Evolutionary conservation across 768 basidiomycete genomes (phyloP), one percentile per base, ranked within the genome.

Genomic region (Roridomyces roridus): DNA sequence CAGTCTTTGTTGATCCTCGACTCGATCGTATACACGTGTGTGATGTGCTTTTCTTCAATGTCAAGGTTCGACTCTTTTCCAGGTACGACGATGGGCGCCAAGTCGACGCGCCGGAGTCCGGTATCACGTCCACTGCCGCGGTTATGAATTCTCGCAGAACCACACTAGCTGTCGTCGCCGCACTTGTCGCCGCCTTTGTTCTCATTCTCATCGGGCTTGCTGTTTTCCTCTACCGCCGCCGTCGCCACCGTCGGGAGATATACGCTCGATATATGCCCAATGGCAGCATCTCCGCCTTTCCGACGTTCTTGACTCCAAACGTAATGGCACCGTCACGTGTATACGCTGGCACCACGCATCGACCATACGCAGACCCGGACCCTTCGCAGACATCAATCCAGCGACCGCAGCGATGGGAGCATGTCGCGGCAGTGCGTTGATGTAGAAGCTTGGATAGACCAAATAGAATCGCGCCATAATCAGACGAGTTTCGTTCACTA

Each of bases 21-120:
- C 63, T 69, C 70, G 34, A 71, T 80, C 48, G 62, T 77, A 11
- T 80, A 80, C 60, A 67, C 74, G 78, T 77, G 45, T 36, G 73
- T 54, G 6, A 5, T 14, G 6, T 5, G 4, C 3, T 18, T 15
- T 25, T 23, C 4, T 11, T 34, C 23, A 35, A 6, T 23, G 6
- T 29, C 25, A 9, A 8, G 35, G 24, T 5, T 20, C 31, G 25
- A 45, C 34, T 14, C n/a, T 15, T 11, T 25, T 15, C 40, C 47
- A 59, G 51, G 35, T 45, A 39, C 46, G 51, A 49, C 35, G 21
- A 29, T 46, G 26, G 12, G 11, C 20, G 3, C 7, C 46, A 26
- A 20, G 37, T 17, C 51, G 29, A 35, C 24, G n/a, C 18, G 20
- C 28, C 42, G 14, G 3, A 45, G 29, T 23, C 29, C 23, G 12